Percentiles rank a stretch among this genome's conserved stretches.
Evolutionary conservation across 2,329 filamentous ascomycete genomes (phyloP).

Genomic region (Periconia digitata): DNA sequence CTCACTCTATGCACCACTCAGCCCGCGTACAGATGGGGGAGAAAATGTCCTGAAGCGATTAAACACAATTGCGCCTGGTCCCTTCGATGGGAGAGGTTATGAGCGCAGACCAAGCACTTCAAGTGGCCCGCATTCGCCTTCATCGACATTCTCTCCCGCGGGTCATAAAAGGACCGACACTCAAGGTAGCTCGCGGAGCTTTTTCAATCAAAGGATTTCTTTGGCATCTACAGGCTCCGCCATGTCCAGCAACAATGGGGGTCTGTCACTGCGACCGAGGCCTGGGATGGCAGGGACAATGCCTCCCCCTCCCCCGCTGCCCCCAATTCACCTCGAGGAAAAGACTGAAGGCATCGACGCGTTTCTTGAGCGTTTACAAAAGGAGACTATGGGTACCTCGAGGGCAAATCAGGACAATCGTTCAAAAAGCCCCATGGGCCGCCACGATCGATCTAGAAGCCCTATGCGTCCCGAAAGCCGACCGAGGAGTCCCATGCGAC

Average conservation of each 20-base stretch:
- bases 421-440: constrained; percentile 22
- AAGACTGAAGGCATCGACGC: constrained; percentile 40
- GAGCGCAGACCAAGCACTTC: constrained; percentile 36
- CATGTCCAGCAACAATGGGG: constrained; percentile 29
- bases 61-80: constrained; percentile 67
- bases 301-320: constrained; percentile 23
- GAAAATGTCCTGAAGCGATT: constrained; percentile 61
- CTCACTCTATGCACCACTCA: constrained; percentile 51
- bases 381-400: constrained; percentile 27
- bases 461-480: constrained; percentile 19
- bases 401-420: constrained; percentile 17
- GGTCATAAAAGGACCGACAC: constrained; percentile 40
- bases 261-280: constrained; percentile 28
- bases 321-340: constrained; percentile 18
- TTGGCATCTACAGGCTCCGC: constrained; percentile 32
- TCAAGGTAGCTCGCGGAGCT: constrained; percentile 33
- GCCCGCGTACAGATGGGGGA: constrained; percentile 48
- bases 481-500: constrained; percentile 22
- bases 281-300: constrained; percentile 12
- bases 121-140: constrained; percentile 34
- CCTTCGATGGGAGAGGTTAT: constrained; percentile 56
- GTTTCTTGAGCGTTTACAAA: constrained; percentile 40
- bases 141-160: constrained; percentile 26
- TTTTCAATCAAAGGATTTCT: constrained; percentile 29
- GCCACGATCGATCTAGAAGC: constrained; percentile 19